Evolutionary conservation across 768 basidiomycete genomes (phyloP).

Genomic region (Trametes elegans): DNA sequence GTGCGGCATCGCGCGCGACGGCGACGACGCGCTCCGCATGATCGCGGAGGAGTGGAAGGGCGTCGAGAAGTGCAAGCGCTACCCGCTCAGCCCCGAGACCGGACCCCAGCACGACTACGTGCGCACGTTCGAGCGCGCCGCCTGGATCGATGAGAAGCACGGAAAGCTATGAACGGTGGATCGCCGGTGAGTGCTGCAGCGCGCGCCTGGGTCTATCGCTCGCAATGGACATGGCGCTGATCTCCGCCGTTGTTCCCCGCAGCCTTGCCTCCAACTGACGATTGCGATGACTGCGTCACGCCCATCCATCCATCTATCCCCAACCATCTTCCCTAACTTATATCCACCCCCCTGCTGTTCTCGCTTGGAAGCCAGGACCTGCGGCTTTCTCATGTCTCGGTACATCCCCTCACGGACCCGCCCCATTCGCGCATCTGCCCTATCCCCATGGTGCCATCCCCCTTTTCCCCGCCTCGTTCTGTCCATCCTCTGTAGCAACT

Average conservation of each 20-base stretch:
- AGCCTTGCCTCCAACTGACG: background rate
- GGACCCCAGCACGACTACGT: slow-evolving; percentile 79
- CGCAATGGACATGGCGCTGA: background rate
- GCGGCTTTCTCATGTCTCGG: background rate
- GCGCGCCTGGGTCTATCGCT: background rate
- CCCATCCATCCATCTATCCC: background rate
- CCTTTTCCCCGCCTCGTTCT: no score
- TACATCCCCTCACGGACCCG: background rate
- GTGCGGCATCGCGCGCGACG: slow-evolving; percentile 57
- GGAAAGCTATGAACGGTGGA: slow-evolving; percentile 15
- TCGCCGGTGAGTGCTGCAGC: slow-evolving; percentile 8
- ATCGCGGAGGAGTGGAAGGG: slow-evolving; percentile 70
- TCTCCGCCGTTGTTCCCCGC: background rate
- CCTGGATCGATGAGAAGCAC: slow-evolving; percentile 23
- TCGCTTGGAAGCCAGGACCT: background rate
- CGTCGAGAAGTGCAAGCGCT: slow-evolving; percentile 75
- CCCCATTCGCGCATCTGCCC: background rate
- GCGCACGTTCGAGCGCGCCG: slow-evolving; percentile 43
- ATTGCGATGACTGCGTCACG: background rate
- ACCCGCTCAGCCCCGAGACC: slow-evolving; percentile 77
- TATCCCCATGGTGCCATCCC: no score
- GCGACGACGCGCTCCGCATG: slow-evolving; percentile 60
- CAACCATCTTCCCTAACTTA: background rate
- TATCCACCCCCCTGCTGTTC: background rate
- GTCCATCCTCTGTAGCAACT: background rate